phyloP scores from a whole-genome alignment of 140 eudicot species.

The Oenanthe javanica region DNA sequence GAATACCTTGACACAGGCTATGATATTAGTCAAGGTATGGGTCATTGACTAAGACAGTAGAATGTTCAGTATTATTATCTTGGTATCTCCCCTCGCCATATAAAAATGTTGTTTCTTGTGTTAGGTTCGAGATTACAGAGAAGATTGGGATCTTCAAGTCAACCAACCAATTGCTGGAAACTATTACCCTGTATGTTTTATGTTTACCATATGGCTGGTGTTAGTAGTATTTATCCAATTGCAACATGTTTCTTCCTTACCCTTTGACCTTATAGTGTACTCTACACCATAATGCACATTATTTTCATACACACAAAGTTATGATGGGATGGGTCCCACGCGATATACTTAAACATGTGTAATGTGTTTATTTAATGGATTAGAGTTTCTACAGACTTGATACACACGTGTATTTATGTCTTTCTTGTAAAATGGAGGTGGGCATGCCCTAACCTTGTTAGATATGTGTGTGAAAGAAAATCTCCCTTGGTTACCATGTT shows the following conservation, averaged over 20 bases:
- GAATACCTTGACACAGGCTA: too few relatives aligned
- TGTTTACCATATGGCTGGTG: not conserved
- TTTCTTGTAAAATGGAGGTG: not conserved
- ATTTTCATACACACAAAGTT: not conserved
- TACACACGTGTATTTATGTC: not conserved
- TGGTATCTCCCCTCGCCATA: not conserved
- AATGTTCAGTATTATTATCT: not conserved
- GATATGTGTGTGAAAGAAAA: not conserved
- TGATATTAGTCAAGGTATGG: not conserved
- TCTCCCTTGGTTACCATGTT: not conserved
- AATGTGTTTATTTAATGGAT: not conserved
- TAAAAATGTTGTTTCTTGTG: conserved; percentile 17
- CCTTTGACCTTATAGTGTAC: not conserved
- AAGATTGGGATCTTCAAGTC: conserved; percentile 82
- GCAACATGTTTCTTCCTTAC: not conserved
- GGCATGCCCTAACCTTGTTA: not conserved
- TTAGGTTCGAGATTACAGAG: conserved; percentile 73
- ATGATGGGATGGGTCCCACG: not conserved
- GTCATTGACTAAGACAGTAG: not conserved
- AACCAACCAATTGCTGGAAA: conserved; percentile 86
- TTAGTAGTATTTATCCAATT: not conserved
- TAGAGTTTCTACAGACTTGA: not conserved
- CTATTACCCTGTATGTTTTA: conserved; percentile 89
- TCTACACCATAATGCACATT: not conserved
- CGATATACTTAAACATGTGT: not conserved